Base-by-base conservation (phyloP, 371 early-diverging fungal genomes). In the Umbelopsis sp. region DNA sequence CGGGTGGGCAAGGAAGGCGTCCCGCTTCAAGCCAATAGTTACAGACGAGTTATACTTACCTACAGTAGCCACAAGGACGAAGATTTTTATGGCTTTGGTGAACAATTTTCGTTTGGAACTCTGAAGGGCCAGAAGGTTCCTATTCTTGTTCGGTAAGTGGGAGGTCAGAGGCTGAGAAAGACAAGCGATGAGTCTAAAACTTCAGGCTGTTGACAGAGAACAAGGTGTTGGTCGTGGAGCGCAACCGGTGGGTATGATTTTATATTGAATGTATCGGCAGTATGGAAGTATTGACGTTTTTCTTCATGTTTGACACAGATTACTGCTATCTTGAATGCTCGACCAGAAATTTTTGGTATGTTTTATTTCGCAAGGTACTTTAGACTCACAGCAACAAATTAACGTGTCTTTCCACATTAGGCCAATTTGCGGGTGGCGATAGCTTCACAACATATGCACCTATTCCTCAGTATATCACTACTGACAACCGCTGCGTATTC, bases 121-220 rank as follows among this genome's bases (percentile, higher is more conserved):
- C 63, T 80, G n/a, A 84, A 84, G 44, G 86, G 86, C 8, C 76
- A 81, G 24, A 81, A 80, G 66, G 78, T 86, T 9, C 83, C 86
- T 1, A 76, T 86, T 46, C 63, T 82, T 53, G 73, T 74, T 22
- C 62, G 74, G 76, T 73, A 67, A 44, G 51, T 53, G 10, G 29
- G 14, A 67, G 3, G 8, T 4, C 32, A 37, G 7, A 65, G 57
- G 62, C 14, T 45, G 62, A 44, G 41, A 50, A 62, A 63, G 53
- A 22, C 11, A n/a, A 32, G 50, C 14, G 16, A 25, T n/a, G 6
- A 16, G 25, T 57, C 25, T 24, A 22, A 46, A 18, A 9, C 12
- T n/a, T 5, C 20, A 24, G 3, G 16, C 5, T 7, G 25, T 52
- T 50, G 41, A 32, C 32, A 76, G 81, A 65, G 81, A 81, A 57